phyloP scores from a whole-genome alignment of 2,329 filamentous ascomycete genomes.

The Endocalyx cinctus region DNA sequence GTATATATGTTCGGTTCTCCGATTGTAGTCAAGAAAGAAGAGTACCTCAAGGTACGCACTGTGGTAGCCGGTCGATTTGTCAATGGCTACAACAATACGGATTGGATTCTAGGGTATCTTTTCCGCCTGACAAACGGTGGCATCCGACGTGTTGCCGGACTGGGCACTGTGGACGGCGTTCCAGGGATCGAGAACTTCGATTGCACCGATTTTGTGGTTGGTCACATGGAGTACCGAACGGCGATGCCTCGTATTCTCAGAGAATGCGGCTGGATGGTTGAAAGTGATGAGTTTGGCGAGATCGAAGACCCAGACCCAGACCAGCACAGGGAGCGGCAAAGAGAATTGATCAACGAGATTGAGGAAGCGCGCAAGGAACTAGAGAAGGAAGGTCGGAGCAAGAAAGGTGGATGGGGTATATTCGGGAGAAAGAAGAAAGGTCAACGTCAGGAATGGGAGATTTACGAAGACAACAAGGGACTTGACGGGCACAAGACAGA shows the following conservation, averaged over 20 bases:
- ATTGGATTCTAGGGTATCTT: constrained; percentile 96
- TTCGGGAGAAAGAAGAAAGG: constrained; percentile 79
- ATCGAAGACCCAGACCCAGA: constrained; percentile 98
- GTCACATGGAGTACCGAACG: constrained; percentile 94
- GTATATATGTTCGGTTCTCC: constrained; percentile 94
- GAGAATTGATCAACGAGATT: constrained; percentile 93
- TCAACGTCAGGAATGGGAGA: constrained; percentile 88
- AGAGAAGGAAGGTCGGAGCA: constrained; percentile 71
- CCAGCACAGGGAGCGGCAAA: constrained; percentile 79
- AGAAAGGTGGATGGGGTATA: constrained; percentile 53
- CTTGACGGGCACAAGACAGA: constrained; percentile 30
- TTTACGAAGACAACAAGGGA: constrained; percentile 69
- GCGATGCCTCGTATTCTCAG: constrained; percentile 86
- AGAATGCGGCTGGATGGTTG: constrained; percentile 84
- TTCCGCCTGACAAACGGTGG: constrained; percentile 93
- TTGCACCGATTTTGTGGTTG: constrained; percentile 77
- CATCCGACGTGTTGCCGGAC: constrained; percentile 80
- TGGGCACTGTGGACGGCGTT: constrained; percentile 71
- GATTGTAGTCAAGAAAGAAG: constrained; percentile 85
- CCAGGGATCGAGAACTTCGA: constrained; percentile 84
- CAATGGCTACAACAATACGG: constrained; percentile 89
- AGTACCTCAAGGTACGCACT: constrained; percentile 75
- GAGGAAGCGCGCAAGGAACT: constrained; percentile 87
- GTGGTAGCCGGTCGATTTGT: constrained; percentile 90
- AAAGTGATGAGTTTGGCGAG: constrained; percentile 90